Conservation (phyloP, 768 basidiomycete genomes). For the Antrodiella citrinella region DNA sequence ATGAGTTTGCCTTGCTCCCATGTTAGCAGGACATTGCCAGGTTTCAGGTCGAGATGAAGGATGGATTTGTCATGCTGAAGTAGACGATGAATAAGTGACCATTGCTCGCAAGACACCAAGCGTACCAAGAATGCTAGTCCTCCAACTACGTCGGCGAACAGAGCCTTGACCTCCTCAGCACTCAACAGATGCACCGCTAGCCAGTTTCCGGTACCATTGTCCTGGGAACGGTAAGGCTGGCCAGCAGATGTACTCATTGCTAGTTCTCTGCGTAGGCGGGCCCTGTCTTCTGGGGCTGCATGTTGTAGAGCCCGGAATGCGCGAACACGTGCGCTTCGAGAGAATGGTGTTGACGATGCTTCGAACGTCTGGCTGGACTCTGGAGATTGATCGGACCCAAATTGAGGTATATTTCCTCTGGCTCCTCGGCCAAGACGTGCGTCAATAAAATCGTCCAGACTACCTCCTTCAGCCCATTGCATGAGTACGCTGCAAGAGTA, state of each 20-base stretch:
- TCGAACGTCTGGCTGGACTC: slow-evolving; percentile 24
- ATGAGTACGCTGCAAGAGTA: slow-evolving; percentile 59
- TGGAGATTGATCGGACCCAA: slow-evolving; percentile 30
- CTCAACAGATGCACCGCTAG: slow-evolving; percentile 80
- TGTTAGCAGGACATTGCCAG: slow-evolving; percentile 87
- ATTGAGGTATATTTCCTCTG: slow-evolving; percentile 12
- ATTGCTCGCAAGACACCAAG: slow-evolving; percentile 2
- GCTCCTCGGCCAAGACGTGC: slow-evolving; percentile 59
- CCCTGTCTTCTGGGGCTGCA: slow-evolving; percentile 56
- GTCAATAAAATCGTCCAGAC: slow-evolving; percentile 81
- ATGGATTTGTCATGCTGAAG: slow-evolving; percentile 74
- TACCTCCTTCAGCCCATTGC: slow-evolving; percentile 92
- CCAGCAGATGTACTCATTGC: slow-evolving; percentile 18
- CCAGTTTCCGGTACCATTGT: slow-evolving; percentile 27
- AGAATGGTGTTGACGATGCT: slow-evolving; percentile 27
- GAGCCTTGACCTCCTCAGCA: slow-evolving; percentile 70
- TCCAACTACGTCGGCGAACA: slow-evolving; percentile 81
- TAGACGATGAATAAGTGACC: too few species aligned
- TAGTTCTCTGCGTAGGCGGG: slow-evolving; percentile 49
- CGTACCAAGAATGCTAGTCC: slow-evolving; percentile 82
- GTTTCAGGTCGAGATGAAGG: slow-evolving; percentile 89
- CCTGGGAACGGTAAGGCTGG: neutral
- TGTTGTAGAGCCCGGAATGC: slow-evolving; percentile 66
- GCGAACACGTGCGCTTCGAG: slow-evolving; percentile 62
- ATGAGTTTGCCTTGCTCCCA: slow-evolving; percentile 83